Evolutionary conservation across 495 filamentous ascomycete genomes (phyloP).

Genomic region (Letharia lupina): DNA sequence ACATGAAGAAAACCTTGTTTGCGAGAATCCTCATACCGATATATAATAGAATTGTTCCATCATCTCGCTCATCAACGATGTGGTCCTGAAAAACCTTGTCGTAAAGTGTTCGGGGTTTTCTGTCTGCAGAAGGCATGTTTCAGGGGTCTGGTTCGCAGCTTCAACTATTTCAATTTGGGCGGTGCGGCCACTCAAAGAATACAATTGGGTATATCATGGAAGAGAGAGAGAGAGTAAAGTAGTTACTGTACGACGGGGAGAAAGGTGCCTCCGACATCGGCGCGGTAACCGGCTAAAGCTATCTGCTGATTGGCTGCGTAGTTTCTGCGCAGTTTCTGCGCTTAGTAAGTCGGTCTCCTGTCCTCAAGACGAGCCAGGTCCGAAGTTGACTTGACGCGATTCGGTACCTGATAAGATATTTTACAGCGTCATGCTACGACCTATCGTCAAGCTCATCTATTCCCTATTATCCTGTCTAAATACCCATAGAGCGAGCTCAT

Average conservation of each 20-base stretch:
- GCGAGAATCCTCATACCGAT: slow-evolving; percentile 52
- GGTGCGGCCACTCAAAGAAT: background rate
- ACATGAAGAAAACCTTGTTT: slow-evolving; percentile 20
- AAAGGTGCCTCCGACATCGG: slow-evolving; percentile 4
- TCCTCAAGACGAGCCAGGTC: no score
- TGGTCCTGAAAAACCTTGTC: slow-evolving; percentile 95
- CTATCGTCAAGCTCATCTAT: slow-evolving; percentile 19
- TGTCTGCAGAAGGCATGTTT: slow-evolving; percentile 74
- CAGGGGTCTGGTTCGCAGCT: background rate
- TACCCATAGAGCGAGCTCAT: slow-evolving; percentile 72
- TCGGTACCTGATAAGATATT: no score
- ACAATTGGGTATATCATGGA: background rate
- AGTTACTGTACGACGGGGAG: no score
- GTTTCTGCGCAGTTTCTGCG: background rate
- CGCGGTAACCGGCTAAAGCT: background rate
- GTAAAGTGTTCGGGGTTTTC: slow-evolving; percentile 80
- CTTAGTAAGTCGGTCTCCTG: background rate
- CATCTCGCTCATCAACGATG: slow-evolving; percentile 86
- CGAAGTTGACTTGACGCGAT: no score
- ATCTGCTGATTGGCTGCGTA: slow-evolving; percentile 1
- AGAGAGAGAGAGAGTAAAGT: background rate
- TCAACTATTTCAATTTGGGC: slow-evolving; percentile 20
- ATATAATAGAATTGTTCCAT: slow-evolving; percentile 87
- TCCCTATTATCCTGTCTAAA: slow-evolving; percentile 75
- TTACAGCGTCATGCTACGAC: no score